Base-by-base conservation (phyloP, 176 grass and related monocot genomes). In the Bolboschoenus planiculmis region DNA sequence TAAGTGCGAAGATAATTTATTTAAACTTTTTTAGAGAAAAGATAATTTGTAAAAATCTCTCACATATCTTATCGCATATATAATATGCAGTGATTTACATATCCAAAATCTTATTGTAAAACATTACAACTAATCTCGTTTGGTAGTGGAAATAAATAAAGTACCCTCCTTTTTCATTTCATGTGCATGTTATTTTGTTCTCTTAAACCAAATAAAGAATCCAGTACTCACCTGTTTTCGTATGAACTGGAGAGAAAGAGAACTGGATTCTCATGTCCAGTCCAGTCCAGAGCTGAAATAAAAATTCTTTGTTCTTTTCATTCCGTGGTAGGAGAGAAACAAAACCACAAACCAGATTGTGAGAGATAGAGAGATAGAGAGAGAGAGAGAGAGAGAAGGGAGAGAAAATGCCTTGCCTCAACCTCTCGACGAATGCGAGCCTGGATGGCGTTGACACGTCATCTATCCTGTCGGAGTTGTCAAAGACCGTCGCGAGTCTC, bases 371-470 rank as follows among this genome's bases (percentile, higher is more conserved):
- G 42, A 18, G 9, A 14, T 10, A 8, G 37, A 63, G 79, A 82
- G 42, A 18, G 9, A 14, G 21, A 40, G 13, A 23, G 18, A 81
- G 11, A 33, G 11, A 46, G 60, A 30, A 58, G 13, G 5, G 55
- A 62, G 3, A 44, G 63, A 67, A 77, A 87, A 99, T 95, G 91
- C 96, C 96, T 53, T 95, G 92, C 91, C 87, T 99, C 9, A 91
- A 91, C 87, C 48, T 98, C 66, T 93, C 91, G 1, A 95, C 96
- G 6, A 99, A 93, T 85, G 96, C 95, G 33, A 95, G 30, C 82
- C 86, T 99, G 30, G 92, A 95, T 4, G 86, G 89, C 6, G 76
- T 95, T 16, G 96, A 95, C 81, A 91, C 92, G 75, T 99, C 96
- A 82, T 64, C 87, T 40, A 20, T 93, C 84, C 91, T 98, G 84